Conservation (phyloP, 1,284 basidiomycete species). For the Puccinia sorghi region DNA sequence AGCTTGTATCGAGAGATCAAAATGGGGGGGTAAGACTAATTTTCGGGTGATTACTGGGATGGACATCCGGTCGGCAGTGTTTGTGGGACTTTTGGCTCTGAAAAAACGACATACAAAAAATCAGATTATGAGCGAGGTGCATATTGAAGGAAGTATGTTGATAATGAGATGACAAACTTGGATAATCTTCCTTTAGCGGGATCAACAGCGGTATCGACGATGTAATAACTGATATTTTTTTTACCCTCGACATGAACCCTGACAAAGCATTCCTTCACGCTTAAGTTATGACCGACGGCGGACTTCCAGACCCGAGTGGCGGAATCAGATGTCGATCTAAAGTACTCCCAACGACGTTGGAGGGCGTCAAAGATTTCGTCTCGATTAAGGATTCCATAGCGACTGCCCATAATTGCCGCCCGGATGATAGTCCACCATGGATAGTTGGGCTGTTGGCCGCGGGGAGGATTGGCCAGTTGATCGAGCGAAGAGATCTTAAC, state of each 20-base stretch:
- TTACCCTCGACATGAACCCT: conserved; percentile 45
- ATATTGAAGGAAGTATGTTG: neutral
- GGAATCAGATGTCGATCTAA: conserved; percentile 23
- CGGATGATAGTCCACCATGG: conserved; percentile 50
- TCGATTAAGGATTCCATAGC: conserved; percentile 46
- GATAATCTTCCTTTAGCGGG: conserved; percentile 47
- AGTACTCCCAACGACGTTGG: conserved; percentile 43
- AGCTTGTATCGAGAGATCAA: conserved; percentile 43
- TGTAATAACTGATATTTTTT: conserved; percentile 47
- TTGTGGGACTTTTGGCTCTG: conserved; percentile 29
- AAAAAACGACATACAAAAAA: neutral
- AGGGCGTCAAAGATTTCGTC: conserved; percentile 45
- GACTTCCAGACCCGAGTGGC: conserved; percentile 44
- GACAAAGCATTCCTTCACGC: conserved; percentile 50
- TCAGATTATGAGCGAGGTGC: too few relatives aligned
- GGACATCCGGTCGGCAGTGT: conserved; percentile 12
- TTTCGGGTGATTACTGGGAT: conserved; percentile 40
- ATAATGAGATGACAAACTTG: conserved; percentile 28
- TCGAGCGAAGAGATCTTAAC: conserved; percentile 41
- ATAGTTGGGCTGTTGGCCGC: conserved; percentile 50
- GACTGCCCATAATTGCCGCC: conserved; percentile 46
- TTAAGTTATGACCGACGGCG: conserved; percentile 45
- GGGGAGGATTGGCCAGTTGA: conserved; percentile 45
- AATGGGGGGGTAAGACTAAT: conserved; percentile 26
- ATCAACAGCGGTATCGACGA: conserved; percentile 46